Evolutionary conservation across 345 rosid genomes (phyloP), one percentile per base, ranked within the genome.

Genomic region (Passiflora organensis): DNA sequence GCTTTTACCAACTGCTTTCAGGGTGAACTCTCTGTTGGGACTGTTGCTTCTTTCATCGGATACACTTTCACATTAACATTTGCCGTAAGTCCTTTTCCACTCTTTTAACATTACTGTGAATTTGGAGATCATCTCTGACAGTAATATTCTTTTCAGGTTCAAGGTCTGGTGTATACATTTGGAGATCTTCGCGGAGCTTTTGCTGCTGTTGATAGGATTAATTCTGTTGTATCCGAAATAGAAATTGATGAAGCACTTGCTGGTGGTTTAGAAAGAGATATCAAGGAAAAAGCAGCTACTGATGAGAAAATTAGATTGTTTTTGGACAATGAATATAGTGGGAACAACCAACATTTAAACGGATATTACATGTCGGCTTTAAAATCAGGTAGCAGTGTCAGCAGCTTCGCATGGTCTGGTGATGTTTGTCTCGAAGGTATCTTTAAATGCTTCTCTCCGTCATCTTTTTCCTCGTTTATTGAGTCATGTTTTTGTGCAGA

Each of bases 161-260:
- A 91, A 88, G 95, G 98, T 39, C 76, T 91, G 54, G 96, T 91
- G 53, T 86, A 91, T 80, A 84, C 96, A 20, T 78, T 84, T 62
- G 98, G 98, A 65, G 98, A 91, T 77, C 90, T 91, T 62, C 98
- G 93, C 51, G 96, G 88, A 41, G 47, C 84, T 57, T 70, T 91
- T 66, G 89, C 98, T 75, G 88, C 93, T 25, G 79, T 85, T 53
- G 98, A 87, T 71, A 80, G 96, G 72, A 87, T 91, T 63, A 91
- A 87, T 48, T 78, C 96, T 62, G 78, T 91, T 66, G 56, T 91
- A 50, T 79, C 91, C 34, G 77, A 80, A 18, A 78, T 80, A 65
- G 96, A 83, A 70, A 77, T 80, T 59, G 98, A 91, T 69, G 85
- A 82, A 67, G 85, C 96, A 60, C 98, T 91, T 72, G 95, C 96